A percentile compares a stretch with the other conserved stretches of the same genome.
Evolutionary conservation across 768 basidiomycete genomes (phyloP).

Genomic region (Leccinum boreale): DNA sequence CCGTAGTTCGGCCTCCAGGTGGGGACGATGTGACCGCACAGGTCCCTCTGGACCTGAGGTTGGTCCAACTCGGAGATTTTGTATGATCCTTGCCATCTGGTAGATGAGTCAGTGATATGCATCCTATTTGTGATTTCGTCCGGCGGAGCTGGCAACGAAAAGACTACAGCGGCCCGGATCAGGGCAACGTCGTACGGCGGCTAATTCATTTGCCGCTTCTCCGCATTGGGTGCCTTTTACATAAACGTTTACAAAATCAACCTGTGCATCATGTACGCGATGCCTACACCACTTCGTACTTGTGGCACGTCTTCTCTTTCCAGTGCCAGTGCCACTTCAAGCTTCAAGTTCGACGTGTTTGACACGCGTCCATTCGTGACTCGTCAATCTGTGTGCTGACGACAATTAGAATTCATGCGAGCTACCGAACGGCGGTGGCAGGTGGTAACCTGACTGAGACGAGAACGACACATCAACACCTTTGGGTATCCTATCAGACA

Average conservation of each 20-base stretch:
- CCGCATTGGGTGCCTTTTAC: not conserved
- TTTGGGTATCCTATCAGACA: too few relatives aligned
- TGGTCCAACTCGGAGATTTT: slow-evolving; percentile 29
- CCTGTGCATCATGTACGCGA: not conserved
- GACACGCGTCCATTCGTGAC: not conserved
- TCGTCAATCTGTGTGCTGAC: not conserved
- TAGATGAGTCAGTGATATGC: not conserved
- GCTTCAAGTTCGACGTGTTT: not conserved
- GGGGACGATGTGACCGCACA: slow-evolving; percentile 34
- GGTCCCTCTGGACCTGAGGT: slow-evolving; percentile 31
- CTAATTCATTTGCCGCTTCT: not conserved
- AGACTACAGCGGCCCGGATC: not conserved
- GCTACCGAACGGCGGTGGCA: not conserved
- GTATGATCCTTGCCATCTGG: slow-evolving; percentile 2
- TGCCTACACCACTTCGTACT: not conserved
- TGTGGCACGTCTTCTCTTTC: not conserved
- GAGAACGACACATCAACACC: too few relatives aligned
- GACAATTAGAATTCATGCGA: not conserved
- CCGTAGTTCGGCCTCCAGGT: slow-evolving; percentile 34
- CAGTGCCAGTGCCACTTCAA: not conserved
- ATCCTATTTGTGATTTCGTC: not conserved
- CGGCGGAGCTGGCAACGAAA: not conserved
- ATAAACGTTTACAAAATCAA: not conserved
- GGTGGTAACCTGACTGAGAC: too few relatives aligned
- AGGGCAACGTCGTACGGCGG: not conserved